A percentile compares a stretch with the other conserved stretches of the same genome.
These are phyloP conservation scores for Dianthus caryophyllus DNA, from an alignment of 148 eudicot species.

Conservation along the genomic window DNA sequence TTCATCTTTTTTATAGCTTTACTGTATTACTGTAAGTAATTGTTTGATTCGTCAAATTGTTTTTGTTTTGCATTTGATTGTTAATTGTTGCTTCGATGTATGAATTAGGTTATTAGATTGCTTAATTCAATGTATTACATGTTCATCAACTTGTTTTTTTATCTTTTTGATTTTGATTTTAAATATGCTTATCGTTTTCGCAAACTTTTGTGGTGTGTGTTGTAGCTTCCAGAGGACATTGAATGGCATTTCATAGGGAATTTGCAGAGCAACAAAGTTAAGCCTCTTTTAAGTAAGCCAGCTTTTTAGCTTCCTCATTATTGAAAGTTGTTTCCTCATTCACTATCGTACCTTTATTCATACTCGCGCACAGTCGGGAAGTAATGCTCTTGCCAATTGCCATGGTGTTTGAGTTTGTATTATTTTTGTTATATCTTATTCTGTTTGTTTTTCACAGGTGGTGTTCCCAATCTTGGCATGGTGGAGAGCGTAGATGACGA, in stretches of 20 bases:
- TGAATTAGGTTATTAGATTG: neutral
- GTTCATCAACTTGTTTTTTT: too few relatives aligned
- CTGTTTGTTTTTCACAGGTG: constrained; percentile 41
- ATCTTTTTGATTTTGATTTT: too few relatives aligned
- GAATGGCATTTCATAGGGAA: constrained; percentile 99
- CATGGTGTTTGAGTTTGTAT: neutral
- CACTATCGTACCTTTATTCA: neutral
- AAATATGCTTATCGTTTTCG: too few relatives aligned
- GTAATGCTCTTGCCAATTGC: neutral
- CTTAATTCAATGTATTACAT: neutral
- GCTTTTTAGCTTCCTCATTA: neutral
- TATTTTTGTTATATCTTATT: neutral
- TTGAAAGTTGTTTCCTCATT: too few relatives aligned
- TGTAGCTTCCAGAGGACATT: constrained; percentile 93
- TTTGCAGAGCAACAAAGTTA: constrained; percentile 97
- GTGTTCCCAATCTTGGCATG: constrained; percentile 85
- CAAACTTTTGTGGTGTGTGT: constrained; percentile 17
- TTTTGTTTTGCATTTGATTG: too few relatives aligned
- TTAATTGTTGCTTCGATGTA: neutral
- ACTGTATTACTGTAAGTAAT: too few relatives aligned
- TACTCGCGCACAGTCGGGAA: neutral
- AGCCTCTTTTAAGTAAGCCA: constrained; percentile 76
- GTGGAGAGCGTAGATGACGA: constrained; percentile 97
- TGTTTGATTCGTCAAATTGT: too few relatives aligned
- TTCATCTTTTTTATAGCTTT: neutral